phyloP scores from a whole-genome alignment of 768 basidiomycete species.

The Mycena maculata region DNA sequence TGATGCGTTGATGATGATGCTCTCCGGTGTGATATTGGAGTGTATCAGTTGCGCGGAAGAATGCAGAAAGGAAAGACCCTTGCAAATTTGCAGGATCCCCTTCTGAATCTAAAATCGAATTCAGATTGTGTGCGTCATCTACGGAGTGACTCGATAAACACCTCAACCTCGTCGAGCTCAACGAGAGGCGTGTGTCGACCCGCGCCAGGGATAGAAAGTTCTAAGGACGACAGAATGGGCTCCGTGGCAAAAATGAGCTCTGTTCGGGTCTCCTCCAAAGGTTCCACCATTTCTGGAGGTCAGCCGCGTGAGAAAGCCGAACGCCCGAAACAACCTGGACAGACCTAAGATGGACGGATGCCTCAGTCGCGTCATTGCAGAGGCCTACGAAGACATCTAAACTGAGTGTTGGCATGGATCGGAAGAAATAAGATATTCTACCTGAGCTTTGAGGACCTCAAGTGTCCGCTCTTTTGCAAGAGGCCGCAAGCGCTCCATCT shows the following conservation, averaged over 20 bases:
- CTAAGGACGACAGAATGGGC: conserved; percentile 84
- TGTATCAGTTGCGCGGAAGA: conserved; percentile 93
- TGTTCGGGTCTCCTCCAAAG: conserved; percentile 90
- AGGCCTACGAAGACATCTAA: conserved; percentile 63
- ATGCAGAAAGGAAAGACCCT: conserved; percentile 91
- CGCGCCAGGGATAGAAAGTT: conserved; percentile 77
- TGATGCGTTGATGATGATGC: conserved; percentile 89
- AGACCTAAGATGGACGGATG: conserved; percentile 94
- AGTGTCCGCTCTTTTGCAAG: conserved; percentile 77
- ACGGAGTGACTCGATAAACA: conserved; percentile 43
- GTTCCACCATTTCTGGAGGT: conserved; percentile 92
- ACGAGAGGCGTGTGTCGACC: conserved; percentile 66
- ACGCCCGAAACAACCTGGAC: conserved; percentile 30
- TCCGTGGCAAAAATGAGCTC: conserved; percentile 96
- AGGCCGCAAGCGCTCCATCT: conserved; percentile 76
- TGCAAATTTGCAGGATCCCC: conserved; percentile 93
- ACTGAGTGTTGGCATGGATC: conserved; percentile 26
- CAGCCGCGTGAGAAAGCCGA: conserved; percentile 9
- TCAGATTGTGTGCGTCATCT: conserved; percentile 21
- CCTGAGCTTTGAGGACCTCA: conserved; percentile 93
- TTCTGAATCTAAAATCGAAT: conserved; percentile 82
- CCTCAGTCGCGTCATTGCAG: conserved; percentile 84
- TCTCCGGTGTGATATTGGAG: conserved; percentile 88
- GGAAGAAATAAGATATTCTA: conserved; percentile 46
- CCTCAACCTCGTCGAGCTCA: conserved; percentile 97